Base-by-base conservation (phyloP, 441 rosid species). In the Kokia cookei region DNA sequence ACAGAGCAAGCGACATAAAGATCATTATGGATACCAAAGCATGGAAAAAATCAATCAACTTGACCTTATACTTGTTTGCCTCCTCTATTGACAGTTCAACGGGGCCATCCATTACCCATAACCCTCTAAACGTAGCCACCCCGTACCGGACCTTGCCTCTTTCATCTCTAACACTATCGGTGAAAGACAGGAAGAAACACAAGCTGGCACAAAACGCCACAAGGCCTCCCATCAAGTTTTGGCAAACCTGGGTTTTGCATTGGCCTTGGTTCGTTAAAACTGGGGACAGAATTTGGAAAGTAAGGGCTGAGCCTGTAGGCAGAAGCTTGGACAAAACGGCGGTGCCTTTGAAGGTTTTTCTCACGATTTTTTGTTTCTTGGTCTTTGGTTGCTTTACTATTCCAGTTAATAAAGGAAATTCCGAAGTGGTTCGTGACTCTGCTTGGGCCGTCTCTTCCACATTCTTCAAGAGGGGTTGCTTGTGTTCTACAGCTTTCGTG, bases 261-360 rank as follows among this genome's bases (percentile, higher is more conserved):
- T 78, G 79, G 9, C 93, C 93, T 59, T 82, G 85, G 72, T 84
- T 84, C 0, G 95, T 84, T 26, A 88, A n/a, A 6, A 82, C 62
- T 27, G 91, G 95, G 1, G 93, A 90, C 3, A 88, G 48, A 63
- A 87, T 51, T 59, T 90, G 91, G 80, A 88, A 88, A 12, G 84
- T 55, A 22, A 88, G 86, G 51, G 86, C 93, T 0, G 91, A 81
- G 2, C 95, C 93, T 0, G 95, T 87, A 3, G 93, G 91, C 19
- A 90, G 85, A 78, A 88, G 91, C 77, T 77, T 90, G 26, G 88
- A 73, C 68, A 90, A 48, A 75, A 81, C 72, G 1, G 89, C 85
- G 0, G 91, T 84, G 58, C 90, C 87, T 81, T 87, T 90, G 79
- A 88, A 85, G 22, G 95, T 85, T 55, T 82, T 90, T 65, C 90